phyloP scores from a whole-genome alignment of 371 early-diverging fungal species.

The Lichtheimia ramosa region DNA sequence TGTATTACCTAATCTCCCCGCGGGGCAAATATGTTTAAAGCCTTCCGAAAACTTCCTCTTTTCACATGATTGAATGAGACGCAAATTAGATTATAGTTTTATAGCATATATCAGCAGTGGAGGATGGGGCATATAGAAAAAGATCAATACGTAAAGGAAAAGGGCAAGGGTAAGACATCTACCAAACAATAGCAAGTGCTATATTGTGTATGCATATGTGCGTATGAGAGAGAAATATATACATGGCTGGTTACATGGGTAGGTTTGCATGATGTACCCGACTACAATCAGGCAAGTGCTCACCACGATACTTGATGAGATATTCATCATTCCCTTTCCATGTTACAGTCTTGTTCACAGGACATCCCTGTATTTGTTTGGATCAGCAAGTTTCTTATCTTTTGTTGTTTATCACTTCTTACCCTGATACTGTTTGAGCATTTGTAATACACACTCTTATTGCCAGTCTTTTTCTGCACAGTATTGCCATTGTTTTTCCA shows the following conservation, averaged over 20 bases:
- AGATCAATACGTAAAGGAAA: background rate
- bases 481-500: slow-evolving; percentile 69
- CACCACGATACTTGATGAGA: slow-evolving; percentile 56
- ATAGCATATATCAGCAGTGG: background rate
- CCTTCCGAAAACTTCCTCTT: too few species aligned
- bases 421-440: slow-evolving; percentile 52
- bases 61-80: too few species aligned
- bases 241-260: slow-evolving; percentile 4
- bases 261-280: slow-evolving; percentile 27
- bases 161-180: background rate
- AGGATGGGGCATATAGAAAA: background rate
- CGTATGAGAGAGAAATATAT: background rate
- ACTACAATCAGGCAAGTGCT: slow-evolving; percentile 51
- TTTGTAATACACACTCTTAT: slow-evolving; percentile 62
- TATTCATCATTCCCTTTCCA: slow-evolving; percentile 53
- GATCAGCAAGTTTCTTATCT: slow-evolving; percentile 1
- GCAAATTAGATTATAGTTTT: too few species aligned
- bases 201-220: background rate
- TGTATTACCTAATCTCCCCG: too few species aligned
- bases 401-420: slow-evolving; percentile 5
- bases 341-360: slow-evolving; percentile 60
- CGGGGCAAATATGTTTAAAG: too few species aligned
- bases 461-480: slow-evolving; percentile 60
- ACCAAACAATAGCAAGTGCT: background rate
- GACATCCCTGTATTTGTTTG: slow-evolving; percentile 25